phyloP scores from a whole-genome alignment of 2,329 filamentous ascomycete genomes.

The Pseudocercospora fijiensis region DNA sequence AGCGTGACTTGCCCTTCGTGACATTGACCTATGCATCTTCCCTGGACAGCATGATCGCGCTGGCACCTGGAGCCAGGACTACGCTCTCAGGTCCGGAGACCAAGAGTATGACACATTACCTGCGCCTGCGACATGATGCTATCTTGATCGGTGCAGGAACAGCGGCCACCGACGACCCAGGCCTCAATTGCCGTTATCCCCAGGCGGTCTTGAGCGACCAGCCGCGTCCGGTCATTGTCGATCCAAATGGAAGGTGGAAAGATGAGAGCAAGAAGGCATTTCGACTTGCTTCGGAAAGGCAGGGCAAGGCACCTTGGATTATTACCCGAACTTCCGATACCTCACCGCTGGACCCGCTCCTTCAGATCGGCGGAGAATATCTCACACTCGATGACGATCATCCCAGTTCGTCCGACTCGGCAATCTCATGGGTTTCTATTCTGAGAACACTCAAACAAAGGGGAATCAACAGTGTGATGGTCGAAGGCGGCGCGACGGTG shows the following conservation, averaged over 20 bases:
- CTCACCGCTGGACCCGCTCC: constrained; percentile 36
- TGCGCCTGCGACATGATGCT: constrained; percentile 77
- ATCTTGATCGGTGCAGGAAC: constrained; percentile 85
- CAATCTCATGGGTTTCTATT: constrained; percentile 61
- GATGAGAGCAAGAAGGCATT: constrained; percentile 63
- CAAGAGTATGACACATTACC: constrained; percentile 90
- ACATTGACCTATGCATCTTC: constrained; percentile 91
- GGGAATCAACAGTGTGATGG: constrained; percentile 77
- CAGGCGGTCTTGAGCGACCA: constrained; percentile 57
- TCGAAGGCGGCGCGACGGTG: constrained; percentile 81
- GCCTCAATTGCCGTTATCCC: constrained; percentile 74
- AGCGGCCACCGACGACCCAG: constrained; percentile 79
- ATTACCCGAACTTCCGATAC: constrained; percentile 7
- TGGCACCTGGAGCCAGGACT: constrained; percentile 74
- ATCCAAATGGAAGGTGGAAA: constrained; percentile 74
- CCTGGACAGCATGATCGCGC: constrained; percentile 75
- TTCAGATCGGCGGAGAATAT: constrained; percentile 26
- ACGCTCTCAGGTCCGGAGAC: constrained; percentile 76
- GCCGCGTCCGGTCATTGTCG: constrained; percentile 78
- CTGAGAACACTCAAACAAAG: constrained; percentile 58
- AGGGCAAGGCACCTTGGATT: constrained; percentile 68
- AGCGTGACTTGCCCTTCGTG: constrained; percentile 51
- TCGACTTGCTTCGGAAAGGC: constrained; percentile 60
- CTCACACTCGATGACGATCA: constrained; percentile 20
- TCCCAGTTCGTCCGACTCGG: constrained; percentile 27